Evolutionary conservation across 495 filamentous ascomycete species (phyloP), one percentile per base, ranked within the genome.

Genomic region (Terfezia claveryi): DNA sequence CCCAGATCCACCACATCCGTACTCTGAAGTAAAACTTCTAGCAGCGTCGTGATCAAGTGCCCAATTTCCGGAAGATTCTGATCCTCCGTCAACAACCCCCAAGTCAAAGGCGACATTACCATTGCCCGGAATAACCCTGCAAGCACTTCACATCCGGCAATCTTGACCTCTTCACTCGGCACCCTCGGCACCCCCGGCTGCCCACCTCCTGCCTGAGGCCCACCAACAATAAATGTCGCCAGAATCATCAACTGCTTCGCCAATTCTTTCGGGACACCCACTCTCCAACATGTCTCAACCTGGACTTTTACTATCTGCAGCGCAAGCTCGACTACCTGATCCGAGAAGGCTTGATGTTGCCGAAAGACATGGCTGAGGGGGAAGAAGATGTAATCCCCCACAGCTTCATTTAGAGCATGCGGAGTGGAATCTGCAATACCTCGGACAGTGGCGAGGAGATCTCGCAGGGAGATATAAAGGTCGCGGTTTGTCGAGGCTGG

Each of bases 301-400:
- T 96, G 71, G 23, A 85, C 71, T 10, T 74, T 68, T 37, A 95
- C 69, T 57, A 83, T 87, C 56, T 78, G 74, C 16, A 95, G 74
- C 37, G 80, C 76, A 23, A 81, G 61, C 66, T 99, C 91, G 4
- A 89, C 66, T 23, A 83, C 78, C 37, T 76, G 75, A 36, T 82
- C 74, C 7, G 92, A 77, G 37, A 87, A 73, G 36, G 73, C 72
- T 58, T 87, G 77, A 52, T 80, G 80, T 52, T 79, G 74, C 55
- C 83, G 80, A 59, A 99, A 81, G 51, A 96, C 78, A 57, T 92
- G 82, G 2, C 84, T 85, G 0, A 99, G 69, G 0, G 91, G 91
- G 60, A 94, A 91, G 73, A 96, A 96, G 59, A 82, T 76, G 70
- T 94, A 99, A 66, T 95, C 86, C 8, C 87, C 91, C 27, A 95